These are phyloP conservation scores for Fusarium pseudograminearum DNA, from an alignment of 2,329 filamentous ascomycete genomes.

Conservation along the genomic window DNA sequence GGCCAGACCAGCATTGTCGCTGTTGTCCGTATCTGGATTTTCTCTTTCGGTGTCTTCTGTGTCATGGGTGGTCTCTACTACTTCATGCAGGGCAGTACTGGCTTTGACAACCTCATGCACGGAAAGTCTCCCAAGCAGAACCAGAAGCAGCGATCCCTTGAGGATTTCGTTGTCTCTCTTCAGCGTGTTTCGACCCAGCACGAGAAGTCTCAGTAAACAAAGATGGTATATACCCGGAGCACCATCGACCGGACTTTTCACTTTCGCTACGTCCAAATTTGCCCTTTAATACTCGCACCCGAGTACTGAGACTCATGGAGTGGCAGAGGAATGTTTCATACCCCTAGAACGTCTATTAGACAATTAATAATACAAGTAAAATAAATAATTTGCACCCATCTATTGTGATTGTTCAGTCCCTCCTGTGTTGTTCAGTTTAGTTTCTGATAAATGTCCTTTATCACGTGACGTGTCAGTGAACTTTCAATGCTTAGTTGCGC, in stretches of 20 bases:
- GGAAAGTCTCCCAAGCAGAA: conserved; percentile 85
- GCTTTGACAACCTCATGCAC: conserved; percentile 94
- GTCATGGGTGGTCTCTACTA: conserved; percentile 80
- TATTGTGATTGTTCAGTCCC: not conserved
- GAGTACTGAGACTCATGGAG: conserved; percentile 53
- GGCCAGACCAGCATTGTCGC: conserved; percentile 81
- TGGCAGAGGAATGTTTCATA: conserved; percentile 54
- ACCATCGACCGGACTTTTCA: conserved; percentile 54
- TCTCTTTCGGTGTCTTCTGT: conserved; percentile 90
- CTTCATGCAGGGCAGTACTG: conserved; percentile 81
- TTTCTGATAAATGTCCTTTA: too few relatives aligned
- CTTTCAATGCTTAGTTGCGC: too few relatives aligned
- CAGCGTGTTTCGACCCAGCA: conserved; percentile 93
- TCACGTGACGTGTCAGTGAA: not conserved
- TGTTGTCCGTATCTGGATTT: conserved; percentile 90
- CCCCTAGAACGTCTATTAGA: conserved; percentile 56
- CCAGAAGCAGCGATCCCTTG: conserved; percentile 84
- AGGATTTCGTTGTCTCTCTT: conserved; percentile 91
- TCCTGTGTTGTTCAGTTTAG: too few relatives aligned
- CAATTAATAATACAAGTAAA: conserved; percentile 61
- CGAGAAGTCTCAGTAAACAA: conserved; percentile 81
- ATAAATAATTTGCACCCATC: conserved; percentile 43
- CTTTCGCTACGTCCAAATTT: conserved; percentile 57
- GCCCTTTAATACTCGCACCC: conserved; percentile 54
- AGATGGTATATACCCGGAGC: conserved; percentile 56